Base-by-base conservation (phyloP, 1,284 basidiomycete genomes). In the Microstroma glucosiphilum region DNA sequence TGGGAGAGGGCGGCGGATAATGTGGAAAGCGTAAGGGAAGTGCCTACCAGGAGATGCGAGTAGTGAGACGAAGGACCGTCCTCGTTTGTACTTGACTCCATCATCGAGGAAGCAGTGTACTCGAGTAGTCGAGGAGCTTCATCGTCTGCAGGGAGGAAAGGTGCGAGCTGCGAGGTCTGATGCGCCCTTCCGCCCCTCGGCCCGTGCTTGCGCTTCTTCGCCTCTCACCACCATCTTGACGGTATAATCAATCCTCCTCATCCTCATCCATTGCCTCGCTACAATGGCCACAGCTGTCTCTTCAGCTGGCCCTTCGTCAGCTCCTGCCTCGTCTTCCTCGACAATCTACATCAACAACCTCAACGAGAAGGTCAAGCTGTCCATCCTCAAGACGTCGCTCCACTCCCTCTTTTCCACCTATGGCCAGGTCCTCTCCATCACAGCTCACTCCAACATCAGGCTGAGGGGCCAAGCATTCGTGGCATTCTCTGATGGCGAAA, bases 391-490 rank as follows among this genome's bases (percentile, higher is more conserved):
- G 81, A 83, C 89, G 63, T 91, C 92, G 0, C 83, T 99, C 53
- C 84, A 86, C 21, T 88, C 89, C 46, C 84, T 99, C 56, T 97
- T 98, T 84, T 91, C 91, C 80, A 86, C 89, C 40, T 98, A 97
- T 76, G 91, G 91, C 19, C 88, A 89, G 63, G 88, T 99, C 6
- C 81, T 94, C 37, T 91, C 92, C 72, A 90, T 99, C 17, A 88
- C 92, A 8, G 92, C 93, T 6, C 94, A 98, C 80, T 82, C 84
- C 60, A 97, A 96, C 82, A 81, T 96, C 65, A 86, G 94, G 40
- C 98, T 99, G 96, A 85, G 96, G 48, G 94, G 94, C 12, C 94
- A 99, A 82, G 94, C 94, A 6, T 99, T 99, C 76, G 90, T 99
- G 19, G 91, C 90, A 40, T 96, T 98, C 80, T 84, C 85, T 65